Conservation (phyloP, 176 grass and related monocot genomes). For the Echinochloa phyllopogon region DNA sequence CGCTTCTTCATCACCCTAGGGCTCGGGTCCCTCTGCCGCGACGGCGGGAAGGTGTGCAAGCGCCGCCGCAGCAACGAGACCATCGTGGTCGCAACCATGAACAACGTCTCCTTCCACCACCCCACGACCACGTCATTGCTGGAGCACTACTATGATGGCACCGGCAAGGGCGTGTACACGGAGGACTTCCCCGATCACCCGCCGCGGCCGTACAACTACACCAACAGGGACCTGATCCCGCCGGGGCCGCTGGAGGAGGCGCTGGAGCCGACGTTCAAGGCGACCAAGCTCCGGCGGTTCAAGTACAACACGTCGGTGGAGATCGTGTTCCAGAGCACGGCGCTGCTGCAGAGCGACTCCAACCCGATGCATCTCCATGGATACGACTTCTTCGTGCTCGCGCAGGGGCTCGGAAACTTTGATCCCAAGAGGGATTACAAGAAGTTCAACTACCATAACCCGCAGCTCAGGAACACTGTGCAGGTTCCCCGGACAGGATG, state of each 20-base stretch:
- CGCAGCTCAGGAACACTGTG: slow-evolving; percentile 35
- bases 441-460: slow-evolving; percentile 36
- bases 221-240: not conserved
- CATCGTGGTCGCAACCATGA: slow-evolving; percentile 22
- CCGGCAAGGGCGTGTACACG: not conserved
- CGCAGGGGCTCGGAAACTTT: slow-evolving; percentile 49
- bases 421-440: slow-evolving; percentile 34
- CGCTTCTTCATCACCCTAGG: slow-evolving; percentile 18
- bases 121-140: not conserved
- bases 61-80: not conserved
- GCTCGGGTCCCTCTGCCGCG: not conserved
- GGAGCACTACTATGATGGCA: not conserved
- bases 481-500: slow-evolving; percentile 26
- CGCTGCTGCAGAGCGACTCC: slow-evolving; percentile 46
- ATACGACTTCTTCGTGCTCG: slow-evolving; percentile 60
- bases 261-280: slow-evolving; percentile 24
- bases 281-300: slow-evolving; percentile 27
- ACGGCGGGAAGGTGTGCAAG: not conserved
- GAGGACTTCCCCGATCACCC: not conserved
- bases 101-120: slow-evolving; percentile 29
- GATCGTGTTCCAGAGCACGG: slow-evolving; percentile 45
- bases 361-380: slow-evolving; percentile 69
- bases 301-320: slow-evolving; percentile 43
- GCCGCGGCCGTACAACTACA: not conserved
- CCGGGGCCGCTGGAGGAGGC: not conserved